Percentiles rank a stretch among this genome's conserved stretches.
These are phyloP conservation scores for Pleurostoma richardsiae DNA, from an alignment of 2,329 filamentous ascomycete genomes.

Conservation along the genomic window DNA sequence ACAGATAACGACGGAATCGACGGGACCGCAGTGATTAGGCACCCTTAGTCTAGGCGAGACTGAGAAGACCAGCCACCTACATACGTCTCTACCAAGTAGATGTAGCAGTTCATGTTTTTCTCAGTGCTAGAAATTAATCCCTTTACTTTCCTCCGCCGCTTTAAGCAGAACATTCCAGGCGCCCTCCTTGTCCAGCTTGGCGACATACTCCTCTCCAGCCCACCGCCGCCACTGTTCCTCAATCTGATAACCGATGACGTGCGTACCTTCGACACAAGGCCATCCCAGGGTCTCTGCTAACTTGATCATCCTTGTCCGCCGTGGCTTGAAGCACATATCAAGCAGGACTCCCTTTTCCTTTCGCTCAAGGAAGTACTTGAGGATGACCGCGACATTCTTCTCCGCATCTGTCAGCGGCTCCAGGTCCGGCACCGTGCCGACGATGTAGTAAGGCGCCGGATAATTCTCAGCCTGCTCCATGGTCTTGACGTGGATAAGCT, in stretches of 20 bases:
- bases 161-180: constrained; percentile 24
- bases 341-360: constrained; percentile 25
- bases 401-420: constrained; percentile 23
- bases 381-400: constrained; percentile 14
- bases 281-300: constrained; percentile 24
- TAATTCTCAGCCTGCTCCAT: constrained; percentile 17
- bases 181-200: constrained; percentile 16
- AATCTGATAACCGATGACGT: constrained; percentile 34
- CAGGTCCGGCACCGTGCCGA: constrained; percentile 31
- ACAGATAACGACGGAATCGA: no score
- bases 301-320: constrained; percentile 28
- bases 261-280: constrained; percentile 30
- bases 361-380: constrained; percentile 20
- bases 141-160: constrained; percentile 19
- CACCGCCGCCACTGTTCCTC: constrained; percentile 31
- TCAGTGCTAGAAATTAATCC: background rate
- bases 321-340: constrained; percentile 37
- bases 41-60: no score
- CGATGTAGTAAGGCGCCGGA: constrained; percentile 24
- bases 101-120: no score
- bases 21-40: no score
- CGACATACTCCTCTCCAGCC: constrained; percentile 21
- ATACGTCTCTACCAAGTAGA: background rate
- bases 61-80: no score
- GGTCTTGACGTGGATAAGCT: constrained; percentile 21